Conservation (phyloP, 345 rosid species). For the Lepidium sativum region DNA sequence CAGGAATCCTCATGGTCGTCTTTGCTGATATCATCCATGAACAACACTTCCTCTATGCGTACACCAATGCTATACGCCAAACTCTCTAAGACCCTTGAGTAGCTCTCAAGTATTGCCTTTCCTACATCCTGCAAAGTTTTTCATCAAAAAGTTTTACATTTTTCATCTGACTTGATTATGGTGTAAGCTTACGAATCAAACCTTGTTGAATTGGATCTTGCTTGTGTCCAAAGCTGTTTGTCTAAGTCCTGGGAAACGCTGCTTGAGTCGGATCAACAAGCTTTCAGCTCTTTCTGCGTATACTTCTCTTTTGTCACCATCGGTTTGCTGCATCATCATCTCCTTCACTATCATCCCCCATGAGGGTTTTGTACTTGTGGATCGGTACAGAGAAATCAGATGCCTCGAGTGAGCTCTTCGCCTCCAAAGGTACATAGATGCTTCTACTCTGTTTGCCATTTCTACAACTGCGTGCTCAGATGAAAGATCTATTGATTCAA, state of each 20-base stretch:
- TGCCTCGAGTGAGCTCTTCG: constrained; percentile 61
- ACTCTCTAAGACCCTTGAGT: constrained; percentile 89
- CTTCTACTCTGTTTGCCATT: constrained; percentile 81
- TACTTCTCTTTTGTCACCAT: constrained; percentile 77
- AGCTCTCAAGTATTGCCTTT: constrained; percentile 91
- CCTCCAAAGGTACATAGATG: constrained; percentile 73
- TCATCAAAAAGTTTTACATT: neutral
- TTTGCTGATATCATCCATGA: constrained; percentile 78
- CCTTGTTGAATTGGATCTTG: constrained; percentile 97
- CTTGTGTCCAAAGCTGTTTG: constrained; percentile 81
- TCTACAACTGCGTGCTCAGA: constrained; percentile 77
- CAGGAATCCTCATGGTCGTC: constrained; percentile 32
- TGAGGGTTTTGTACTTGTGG: constrained; percentile 54
- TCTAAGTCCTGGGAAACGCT: constrained; percentile 76
- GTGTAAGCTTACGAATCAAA: constrained; percentile 11
- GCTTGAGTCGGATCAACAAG: constrained; percentile 76
- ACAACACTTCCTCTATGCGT: constrained; percentile 78
- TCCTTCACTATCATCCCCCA: constrained; percentile 94
- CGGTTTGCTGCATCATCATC: constrained; percentile 65
- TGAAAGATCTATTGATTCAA: constrained; percentile 77
- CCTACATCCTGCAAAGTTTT: constrained; percentile 66
- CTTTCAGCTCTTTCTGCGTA: constrained; percentile 82
- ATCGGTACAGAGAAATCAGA: constrained; percentile 36
- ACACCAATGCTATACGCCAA: constrained; percentile 81
- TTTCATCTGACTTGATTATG: neutral